Conservation (phyloP, 352 stramenopile species). For the Phytopythium ostracodes region DNA sequence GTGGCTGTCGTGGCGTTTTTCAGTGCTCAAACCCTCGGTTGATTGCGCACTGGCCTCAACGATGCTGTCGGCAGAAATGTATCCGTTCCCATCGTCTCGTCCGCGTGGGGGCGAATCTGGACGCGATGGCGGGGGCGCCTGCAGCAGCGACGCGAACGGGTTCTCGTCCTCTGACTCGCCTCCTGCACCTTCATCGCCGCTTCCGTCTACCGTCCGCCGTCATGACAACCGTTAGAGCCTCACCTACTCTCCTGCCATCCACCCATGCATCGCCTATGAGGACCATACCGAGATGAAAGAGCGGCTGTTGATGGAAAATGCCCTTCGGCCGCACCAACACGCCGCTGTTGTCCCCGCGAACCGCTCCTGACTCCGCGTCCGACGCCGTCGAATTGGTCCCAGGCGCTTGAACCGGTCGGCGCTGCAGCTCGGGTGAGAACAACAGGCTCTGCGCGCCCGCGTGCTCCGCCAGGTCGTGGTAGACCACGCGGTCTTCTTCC, state of each 20-base stretch:
- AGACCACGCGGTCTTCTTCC: constrained; percentile 51
- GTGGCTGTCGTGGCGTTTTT: not conserved
- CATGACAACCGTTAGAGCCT: constrained; percentile 5
- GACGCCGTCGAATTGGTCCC: constrained; percentile 1
- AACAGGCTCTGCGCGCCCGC: constrained; percentile 18
- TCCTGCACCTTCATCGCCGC: constrained; percentile 25
- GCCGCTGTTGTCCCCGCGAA: not conserved
- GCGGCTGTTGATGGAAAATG: constrained; percentile 35
- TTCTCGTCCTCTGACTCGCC: constrained; percentile 39
- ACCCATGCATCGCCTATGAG: not conserved
- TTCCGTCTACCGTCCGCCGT: not conserved
- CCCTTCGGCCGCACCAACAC: constrained; percentile 28
- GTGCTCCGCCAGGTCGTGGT: constrained; percentile 47
- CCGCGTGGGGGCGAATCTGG: not conserved
- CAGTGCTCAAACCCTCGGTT: not conserved
- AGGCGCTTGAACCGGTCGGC: not conserved
- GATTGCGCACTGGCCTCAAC: not conserved
- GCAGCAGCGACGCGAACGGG: constrained; percentile 59
- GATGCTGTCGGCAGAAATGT: not conserved
- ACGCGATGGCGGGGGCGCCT: constrained; percentile 1
- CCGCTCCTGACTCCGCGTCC: not conserved
- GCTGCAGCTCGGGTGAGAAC: constrained; percentile 14
- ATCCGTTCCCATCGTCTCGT: not conserved
- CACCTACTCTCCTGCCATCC: not conserved
- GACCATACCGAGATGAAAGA: constrained; percentile 34